Conservation (phyloP, 2,329 filamentous ascomycete genomes). For the Teratosphaeria viscida region DNA sequence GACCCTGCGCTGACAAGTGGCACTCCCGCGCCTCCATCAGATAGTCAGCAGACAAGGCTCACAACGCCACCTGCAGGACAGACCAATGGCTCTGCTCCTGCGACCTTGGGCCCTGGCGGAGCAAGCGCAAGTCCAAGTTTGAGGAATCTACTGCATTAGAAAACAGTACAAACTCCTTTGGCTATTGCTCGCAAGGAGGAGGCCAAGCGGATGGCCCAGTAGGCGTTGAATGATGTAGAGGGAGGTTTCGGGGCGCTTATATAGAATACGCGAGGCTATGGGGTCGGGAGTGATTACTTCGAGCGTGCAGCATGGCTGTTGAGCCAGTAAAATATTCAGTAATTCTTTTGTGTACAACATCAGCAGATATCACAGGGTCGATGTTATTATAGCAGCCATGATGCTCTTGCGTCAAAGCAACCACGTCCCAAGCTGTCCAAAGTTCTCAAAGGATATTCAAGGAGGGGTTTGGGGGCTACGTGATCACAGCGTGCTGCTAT, state of each 20-base stretch:
- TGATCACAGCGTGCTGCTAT: too few species aligned
- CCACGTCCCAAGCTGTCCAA: neutral
- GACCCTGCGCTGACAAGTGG: conserved; percentile 4
- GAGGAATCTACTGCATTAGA: conserved; percentile 36
- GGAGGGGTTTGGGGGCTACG: neutral
- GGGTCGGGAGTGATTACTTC: too few species aligned
- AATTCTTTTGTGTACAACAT: neutral
- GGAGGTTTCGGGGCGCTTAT: neutral
- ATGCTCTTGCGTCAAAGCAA: neutral
- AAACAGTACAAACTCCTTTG: neutral
- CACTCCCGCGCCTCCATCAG: conserved; percentile 1
- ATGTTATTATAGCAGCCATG: neutral
- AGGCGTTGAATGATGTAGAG: neutral
- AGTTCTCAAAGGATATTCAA: neutral
- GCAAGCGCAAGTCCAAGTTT: conserved; percentile 40
- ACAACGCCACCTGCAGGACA: conserved; percentile 18
- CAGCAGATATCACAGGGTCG: neutral
- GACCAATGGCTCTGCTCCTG: conserved; percentile 9
- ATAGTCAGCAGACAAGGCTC: conserved; percentile 5
- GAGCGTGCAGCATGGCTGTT: neutral
- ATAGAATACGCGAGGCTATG: neutral
- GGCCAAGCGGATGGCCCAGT: neutral
- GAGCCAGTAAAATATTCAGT: neutral
- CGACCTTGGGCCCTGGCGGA: conserved; percentile 12
- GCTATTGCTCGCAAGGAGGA: neutral